Evolutionary conservation across 1,284 basidiomycete species (phyloP), one percentile per base, ranked within the genome.

Genomic region (Papiliotrema nemorosa): DNA sequence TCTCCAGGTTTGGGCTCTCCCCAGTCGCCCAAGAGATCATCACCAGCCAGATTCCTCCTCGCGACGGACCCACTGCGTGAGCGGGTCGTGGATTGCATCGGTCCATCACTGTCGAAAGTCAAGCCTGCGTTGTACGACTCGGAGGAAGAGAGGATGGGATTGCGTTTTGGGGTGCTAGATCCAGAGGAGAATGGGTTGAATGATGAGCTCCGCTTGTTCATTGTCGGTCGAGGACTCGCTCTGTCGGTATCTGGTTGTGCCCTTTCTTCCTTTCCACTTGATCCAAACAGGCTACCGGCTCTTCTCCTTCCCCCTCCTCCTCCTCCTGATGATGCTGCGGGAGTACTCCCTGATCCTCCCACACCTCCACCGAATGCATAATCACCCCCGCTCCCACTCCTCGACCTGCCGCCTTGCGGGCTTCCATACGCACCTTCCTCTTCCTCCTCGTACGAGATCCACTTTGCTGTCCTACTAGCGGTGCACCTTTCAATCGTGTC

Each of bases 401-500:
- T 33, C 24, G 54, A 39, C 25, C 53, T 38, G 25, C 80, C 21
- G n/a, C 44, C 20, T 34, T 35, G 45, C 47, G 49, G 43, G 57
- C 25, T 60, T 62, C 68, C 62, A 55, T 70, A 69, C 52, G 70
- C 76, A 55, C n/a, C 55, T 57, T 47, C 68, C 66, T 13, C 60
- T 62, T 66, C 59, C 35, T 57, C 50, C 14, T 55, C 54, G 40
- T 33, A 41, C 13, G 34, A 44, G 3, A 87, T 72, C 88, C 88
- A 91, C 42, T 76, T 82, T 79, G 41, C 78, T 79, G 7, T 83
- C 84, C 0, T 87, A 85, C 62, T 85, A 20, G 84, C 82, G 3
- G 87, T 88, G 59, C 84, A 85, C 14, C 79, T 71, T 50, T 89
- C 83, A 21, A 97, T 78, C 1, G 85, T 85, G 51, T 81, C 80